Conservation (phyloP, 1,284 basidiomycete species). For the Hymenochaete sp. region DNA sequence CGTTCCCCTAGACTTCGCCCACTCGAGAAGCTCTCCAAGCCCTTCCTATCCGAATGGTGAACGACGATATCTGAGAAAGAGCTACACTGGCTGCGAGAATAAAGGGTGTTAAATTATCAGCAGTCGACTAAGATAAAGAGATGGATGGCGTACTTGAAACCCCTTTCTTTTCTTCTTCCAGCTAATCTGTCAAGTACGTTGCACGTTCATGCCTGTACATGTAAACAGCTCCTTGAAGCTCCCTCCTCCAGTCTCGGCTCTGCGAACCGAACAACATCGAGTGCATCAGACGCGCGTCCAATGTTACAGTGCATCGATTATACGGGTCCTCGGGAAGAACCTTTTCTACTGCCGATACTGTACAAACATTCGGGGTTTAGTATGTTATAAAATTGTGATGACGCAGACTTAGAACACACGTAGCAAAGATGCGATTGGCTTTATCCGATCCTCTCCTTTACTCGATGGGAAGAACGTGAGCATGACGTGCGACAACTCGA, state of each 20-base stretch:
- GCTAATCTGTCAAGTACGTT: slow-evolving; percentile 25
- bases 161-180: slow-evolving; percentile 34
- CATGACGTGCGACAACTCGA: slow-evolving; percentile 57
- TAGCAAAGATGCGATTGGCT: slow-evolving; percentile 45
- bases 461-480: slow-evolving; percentile 49
- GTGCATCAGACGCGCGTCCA: slow-evolving; percentile 26
- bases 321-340: slow-evolving; percentile 37
- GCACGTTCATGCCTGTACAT: slow-evolving; percentile 37
- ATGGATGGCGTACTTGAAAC: slow-evolving; percentile 29
- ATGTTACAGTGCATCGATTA: slow-evolving; percentile 34
- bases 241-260: slow-evolving; percentile 54
- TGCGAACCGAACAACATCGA: slow-evolving; percentile 24
- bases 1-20: slow-evolving; percentile 28
- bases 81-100: slow-evolving; percentile 43
- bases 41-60: slow-evolving; percentile 8
- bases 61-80: slow-evolving; percentile 35
- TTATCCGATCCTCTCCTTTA: slow-evolving; percentile 44
- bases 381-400: background rate
- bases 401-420: slow-evolving; percentile 35
- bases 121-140: background rate
- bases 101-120: no score
- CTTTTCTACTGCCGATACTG: slow-evolving; percentile 36
- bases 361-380: slow-evolving; percentile 16
- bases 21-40: slow-evolving; percentile 11
- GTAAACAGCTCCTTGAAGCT: slow-evolving; percentile 43